These are phyloP conservation scores for Euphorbia celastroides DNA, from an alignment of 441 rosid species.

Conservation along the genomic window DNA sequence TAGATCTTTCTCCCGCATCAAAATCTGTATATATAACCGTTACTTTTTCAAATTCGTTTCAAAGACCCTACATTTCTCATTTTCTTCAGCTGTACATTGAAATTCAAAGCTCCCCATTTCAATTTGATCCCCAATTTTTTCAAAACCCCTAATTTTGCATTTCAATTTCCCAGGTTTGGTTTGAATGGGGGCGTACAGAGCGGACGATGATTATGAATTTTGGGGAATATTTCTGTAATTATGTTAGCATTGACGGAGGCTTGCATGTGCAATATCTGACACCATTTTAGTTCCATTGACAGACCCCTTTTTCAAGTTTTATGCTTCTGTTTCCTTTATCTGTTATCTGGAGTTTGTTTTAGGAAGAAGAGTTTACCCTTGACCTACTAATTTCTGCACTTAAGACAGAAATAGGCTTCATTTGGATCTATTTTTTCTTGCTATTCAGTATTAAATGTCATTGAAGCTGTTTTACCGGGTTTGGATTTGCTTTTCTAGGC, in stretches of 20 bases:
- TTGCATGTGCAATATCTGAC: constrained; percentile 7
- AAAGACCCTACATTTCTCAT: constrained; percentile 1
- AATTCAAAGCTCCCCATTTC: not conserved
- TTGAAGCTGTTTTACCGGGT: not conserved
- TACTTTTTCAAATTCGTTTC: not conserved
- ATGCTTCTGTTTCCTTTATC: not conserved
- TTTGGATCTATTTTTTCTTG: not conserved
- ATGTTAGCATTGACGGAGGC: not conserved
- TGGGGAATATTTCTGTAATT: not conserved
- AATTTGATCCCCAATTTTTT: not conserved
- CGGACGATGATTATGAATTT: constrained; percentile 43
- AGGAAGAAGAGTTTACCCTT: not conserved
- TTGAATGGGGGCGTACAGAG: constrained; percentile 40
- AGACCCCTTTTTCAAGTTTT: not conserved
- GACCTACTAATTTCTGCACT: not conserved
- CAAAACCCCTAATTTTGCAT: not conserved
- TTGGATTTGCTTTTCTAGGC: not conserved
- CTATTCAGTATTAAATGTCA: not conserved
- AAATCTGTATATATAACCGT: not conserved
- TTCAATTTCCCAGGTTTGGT: not conserved
- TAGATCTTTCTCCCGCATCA: constrained; percentile 8
- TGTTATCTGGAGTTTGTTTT: not conserved
- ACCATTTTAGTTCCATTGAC: not conserved
- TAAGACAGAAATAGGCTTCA: not conserved
- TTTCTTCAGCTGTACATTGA: not conserved